Base-by-base conservation (phyloP, 148 eudicot species). In the Drosera capensis region DNA sequence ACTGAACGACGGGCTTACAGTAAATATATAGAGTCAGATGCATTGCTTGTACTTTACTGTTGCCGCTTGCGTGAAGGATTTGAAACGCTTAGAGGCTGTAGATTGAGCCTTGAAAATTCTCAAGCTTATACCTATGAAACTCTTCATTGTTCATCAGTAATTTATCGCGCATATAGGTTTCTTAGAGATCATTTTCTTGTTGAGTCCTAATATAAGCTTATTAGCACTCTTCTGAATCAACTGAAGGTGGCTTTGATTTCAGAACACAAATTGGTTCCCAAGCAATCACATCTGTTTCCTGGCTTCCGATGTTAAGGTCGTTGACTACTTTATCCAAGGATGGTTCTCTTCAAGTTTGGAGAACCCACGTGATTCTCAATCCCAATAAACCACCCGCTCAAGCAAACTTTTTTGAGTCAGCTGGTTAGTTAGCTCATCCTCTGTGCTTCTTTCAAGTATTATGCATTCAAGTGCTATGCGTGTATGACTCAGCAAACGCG, bases 191-290 rank as follows among this genome's bases (percentile, higher is more conserved):
- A n/a, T n/a, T n/a, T n/a, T n/a, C n/a, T n/a, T n/a, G n/a, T n/a
- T n/a, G n/a, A n/a, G n/a, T n/a, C n/a, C 9, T 45, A 39, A 50
- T 34, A 7, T 35, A 14, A 16, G 20, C 24, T 11, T 24, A 25
- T 15, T 22, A n/a, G n/a, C n/a, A n/a, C 29, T 37, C 23, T 7
- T 13, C 30, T 39, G 36, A 24, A 26, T 17, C 25, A 35, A 37
- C 34, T 36, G 14, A 5, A 17, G 16, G 41, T 29, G 3, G 46
- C 14, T 51, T 24, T 41, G 8, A 16, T 41, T 41, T 41, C 80
- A 90, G 97, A 54, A 84, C 79, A 14, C 97, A 90, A 64, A 95
- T 76, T 64, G 97, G 97, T 52, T 84, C 97, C 24, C 97, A 90
- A 62, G 95, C 97, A 51, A 84, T 90, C 52, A 71, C 77, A 44